A percentile compares a stretch with the other conserved stretches of the same genome.
Evolutionary conservation across 176 grass and related monocot species (phyloP).

Genomic region (Zea mays): Zm-B73-REFERENCE-NAM-5.0 NC_050100.1:64114001-64114500

Average conservation of each 20-base stretch:
- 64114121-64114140: not conserved
- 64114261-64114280: not conserved
- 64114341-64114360: too few relatives aligned
- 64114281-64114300: too few relatives aligned
- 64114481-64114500: too few relatives aligned
- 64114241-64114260: not conserved
- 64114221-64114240: not conserved
- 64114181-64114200: not conserved
- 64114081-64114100: not conserved
- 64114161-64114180: not conserved
- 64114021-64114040: constrained; percentile 76
- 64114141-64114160: constrained; percentile 37
- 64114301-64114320: too few relatives aligned
- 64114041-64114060: constrained; percentile 69
- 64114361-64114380: too few relatives aligned
- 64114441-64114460: too few relatives aligned
- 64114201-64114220: not conserved
- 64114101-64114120: constrained; percentile 6
- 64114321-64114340: too few relatives aligned
- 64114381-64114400: too few relatives aligned
- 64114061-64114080: not conserved
- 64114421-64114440: too few relatives aligned
- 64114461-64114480: too few relatives aligned
- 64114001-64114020: constrained; percentile 37
- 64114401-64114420: too few relatives aligned